A percentile compares a stretch with the other conserved stretches of the same genome.
Evolutionary conservation across 208 protist species (phyloP).

Genomic region (Leishmania guyanensis): DNA sequence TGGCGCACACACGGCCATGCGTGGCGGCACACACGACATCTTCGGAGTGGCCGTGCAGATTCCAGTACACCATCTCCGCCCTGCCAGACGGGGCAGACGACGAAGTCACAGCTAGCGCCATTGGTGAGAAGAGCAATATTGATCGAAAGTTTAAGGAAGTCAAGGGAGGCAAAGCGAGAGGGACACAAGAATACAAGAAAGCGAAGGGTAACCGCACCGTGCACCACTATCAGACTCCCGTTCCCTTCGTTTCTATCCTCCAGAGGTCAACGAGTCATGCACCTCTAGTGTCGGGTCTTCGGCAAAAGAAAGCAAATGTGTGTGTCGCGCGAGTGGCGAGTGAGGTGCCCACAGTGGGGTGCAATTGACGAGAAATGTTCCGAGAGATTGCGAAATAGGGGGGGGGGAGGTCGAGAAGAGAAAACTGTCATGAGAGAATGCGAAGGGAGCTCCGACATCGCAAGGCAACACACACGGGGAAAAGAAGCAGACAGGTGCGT

Average conservation of each 20-base stretch:
- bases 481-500: background rate
- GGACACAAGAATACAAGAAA: background rate
- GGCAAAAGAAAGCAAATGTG: background rate
- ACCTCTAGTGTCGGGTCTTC: background rate
- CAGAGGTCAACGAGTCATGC: background rate
- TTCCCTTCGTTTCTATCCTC: background rate
- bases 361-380: background rate
- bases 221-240: background rate
- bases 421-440: constrained; percentile 7
- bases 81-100: constrained; percentile 12
- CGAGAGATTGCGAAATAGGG: constrained; percentile 10
- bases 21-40: constrained; percentile 53
- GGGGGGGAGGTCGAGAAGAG: background rate
- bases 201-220: background rate
- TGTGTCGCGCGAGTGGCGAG: background rate
- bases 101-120: constrained; percentile 44
- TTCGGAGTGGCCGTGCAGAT: constrained; percentile 64
- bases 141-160: background rate
- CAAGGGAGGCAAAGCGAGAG: background rate
- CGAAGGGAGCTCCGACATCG: constrained; percentile 1
- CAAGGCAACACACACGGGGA: background rate
- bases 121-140: constrained; percentile 2
- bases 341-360: constrained; percentile 3
- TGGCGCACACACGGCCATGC: constrained; percentile 50
- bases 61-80: constrained; percentile 34